Percentiles rank a stretch among this genome's conserved stretches.
Evolutionary conservation across 768 basidiomycete genomes (phyloP).

Genomic region (Macrolepiota dolichaula): DNA sequence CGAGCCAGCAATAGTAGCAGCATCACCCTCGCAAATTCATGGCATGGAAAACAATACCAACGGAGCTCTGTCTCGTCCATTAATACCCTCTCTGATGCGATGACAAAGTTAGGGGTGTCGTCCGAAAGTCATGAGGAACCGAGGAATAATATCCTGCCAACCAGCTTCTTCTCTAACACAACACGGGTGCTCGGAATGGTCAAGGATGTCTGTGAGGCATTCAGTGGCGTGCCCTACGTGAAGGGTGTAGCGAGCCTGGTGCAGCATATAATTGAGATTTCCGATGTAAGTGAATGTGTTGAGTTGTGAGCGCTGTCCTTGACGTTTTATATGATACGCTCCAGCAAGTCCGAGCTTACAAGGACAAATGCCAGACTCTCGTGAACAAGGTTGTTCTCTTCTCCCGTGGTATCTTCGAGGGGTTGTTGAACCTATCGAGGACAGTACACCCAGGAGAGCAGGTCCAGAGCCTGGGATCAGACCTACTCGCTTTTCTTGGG

Average conservation of each 20-base stretch:
- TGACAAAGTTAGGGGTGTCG: background rate
- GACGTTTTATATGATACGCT: background rate
- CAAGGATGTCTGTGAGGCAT: conserved; percentile 18
- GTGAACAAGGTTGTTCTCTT: conserved; percentile 7
- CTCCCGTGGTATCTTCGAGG: conserved; percentile 6
- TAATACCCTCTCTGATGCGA: background rate
- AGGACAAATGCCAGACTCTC: background rate
- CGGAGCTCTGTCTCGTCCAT: background rate
- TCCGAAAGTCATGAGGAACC: background rate
- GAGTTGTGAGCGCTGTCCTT: background rate
- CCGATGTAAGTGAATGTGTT: conserved; percentile 16
- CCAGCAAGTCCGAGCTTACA: conserved; percentile 6
- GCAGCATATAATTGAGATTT: conserved; percentile 24
- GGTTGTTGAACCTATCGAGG: background rate
- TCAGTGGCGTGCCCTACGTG: conserved; percentile 24
- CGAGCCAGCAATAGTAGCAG: background rate
- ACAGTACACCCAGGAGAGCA: background rate
- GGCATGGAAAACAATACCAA: background rate
- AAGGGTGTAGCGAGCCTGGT: conserved; percentile 20
- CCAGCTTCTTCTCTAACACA: conserved; percentile 9
- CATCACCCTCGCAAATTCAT: background rate
- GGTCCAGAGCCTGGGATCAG: conserved; percentile 5
- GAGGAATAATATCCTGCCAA: background rate
- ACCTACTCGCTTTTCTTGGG: conserved; percentile 7
- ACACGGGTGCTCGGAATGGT: conserved; percentile 12